Evolutionary conservation across 2,329 filamentous ascomycete genomes (phyloP), one percentile per base, ranked within the genome.

Genomic region (Monilinia laxa): DNA sequence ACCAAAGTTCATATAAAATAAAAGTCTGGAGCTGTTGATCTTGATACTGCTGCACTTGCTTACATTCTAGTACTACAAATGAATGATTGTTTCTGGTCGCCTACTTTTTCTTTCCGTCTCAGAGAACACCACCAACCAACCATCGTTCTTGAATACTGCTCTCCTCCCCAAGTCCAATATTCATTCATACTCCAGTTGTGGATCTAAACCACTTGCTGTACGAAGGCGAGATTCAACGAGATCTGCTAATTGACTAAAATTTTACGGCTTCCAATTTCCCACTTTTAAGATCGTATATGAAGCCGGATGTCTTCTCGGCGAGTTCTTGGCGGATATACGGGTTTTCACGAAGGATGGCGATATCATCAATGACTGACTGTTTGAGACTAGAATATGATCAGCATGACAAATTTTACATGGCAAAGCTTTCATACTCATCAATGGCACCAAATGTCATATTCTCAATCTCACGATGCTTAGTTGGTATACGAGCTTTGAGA

Each of bases 251-350:
- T 3, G 20, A 12, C 16, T 25, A 49, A 10, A 28, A 6, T 4
- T n/a, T 40, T 10, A 52, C 31, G 12, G 18, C 16, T n/a, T 64
- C 16, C 23, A 72, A 54, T 31, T 65, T 62, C 11, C 73, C 73
- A 45, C 71, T 75, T 69, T 74, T 70, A 51, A 74, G 65, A 68
- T 76, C 71, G 67, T 68, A 73, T 16, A 73, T 64, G 49, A 70
- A 74, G 1, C 72, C 71, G 52, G 49, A 52, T 28, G 68, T 64
- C 14, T 64, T 65, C 20, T 73, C 68, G 1, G 59, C 70, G 23
- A 75, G 69, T 57, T 73, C 70, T 62, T 71, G 73, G 51, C 70
- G 65, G 49, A 76, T 65, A 28, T 72, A 68, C 16, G 69, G 67
- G 31, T 67, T 72, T 1, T 52, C 47, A 11, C 66, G 70, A 31